Percentiles rank a stretch among this genome's conserved stretches.
These are phyloP conservation scores for Fallopia convolvulus DNA, from an alignment of 148 eudicot species.

Conservation along the genomic window DNA sequence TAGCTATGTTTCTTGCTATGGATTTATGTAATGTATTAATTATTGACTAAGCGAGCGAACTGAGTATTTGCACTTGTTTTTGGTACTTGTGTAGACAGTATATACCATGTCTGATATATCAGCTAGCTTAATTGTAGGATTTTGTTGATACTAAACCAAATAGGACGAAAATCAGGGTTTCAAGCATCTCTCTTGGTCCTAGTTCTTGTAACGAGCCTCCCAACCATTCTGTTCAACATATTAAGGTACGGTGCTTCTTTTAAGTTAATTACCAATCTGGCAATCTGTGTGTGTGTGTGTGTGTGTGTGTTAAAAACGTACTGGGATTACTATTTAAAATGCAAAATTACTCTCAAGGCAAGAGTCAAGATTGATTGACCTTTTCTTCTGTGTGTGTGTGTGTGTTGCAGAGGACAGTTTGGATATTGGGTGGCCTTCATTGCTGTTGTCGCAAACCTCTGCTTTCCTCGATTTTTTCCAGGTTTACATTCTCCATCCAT, in stretches of 20 bases:
- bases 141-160: constrained; percentile 28
- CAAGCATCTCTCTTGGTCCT: constrained; percentile 35
- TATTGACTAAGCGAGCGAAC: neutral
- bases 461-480: constrained; percentile 28
- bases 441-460: constrained; percentile 27
- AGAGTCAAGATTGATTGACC: neutral
- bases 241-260: constrained; percentile 21
- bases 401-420: constrained; percentile 41
- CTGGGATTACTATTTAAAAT: neutral
- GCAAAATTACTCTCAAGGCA: constrained; percentile 3
- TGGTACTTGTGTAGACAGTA: neutral
- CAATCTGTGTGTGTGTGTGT: too few species aligned
- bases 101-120: too few species aligned
- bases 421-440: constrained; percentile 45
- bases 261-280: neutral
- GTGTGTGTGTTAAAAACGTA: neutral
- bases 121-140: too few species aligned
- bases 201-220: constrained; percentile 26
- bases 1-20: neutral
- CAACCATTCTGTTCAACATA: constrained; percentile 32
- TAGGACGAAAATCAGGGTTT: constrained; percentile 31
- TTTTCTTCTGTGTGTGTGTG: neutral
- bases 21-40: neutral
- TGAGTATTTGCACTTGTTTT: neutral
- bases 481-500: constrained; percentile 14